phyloP scores from a whole-genome alignment of 2,329 filamentous ascomycete species.

The Calonectria crousiana region DNA sequence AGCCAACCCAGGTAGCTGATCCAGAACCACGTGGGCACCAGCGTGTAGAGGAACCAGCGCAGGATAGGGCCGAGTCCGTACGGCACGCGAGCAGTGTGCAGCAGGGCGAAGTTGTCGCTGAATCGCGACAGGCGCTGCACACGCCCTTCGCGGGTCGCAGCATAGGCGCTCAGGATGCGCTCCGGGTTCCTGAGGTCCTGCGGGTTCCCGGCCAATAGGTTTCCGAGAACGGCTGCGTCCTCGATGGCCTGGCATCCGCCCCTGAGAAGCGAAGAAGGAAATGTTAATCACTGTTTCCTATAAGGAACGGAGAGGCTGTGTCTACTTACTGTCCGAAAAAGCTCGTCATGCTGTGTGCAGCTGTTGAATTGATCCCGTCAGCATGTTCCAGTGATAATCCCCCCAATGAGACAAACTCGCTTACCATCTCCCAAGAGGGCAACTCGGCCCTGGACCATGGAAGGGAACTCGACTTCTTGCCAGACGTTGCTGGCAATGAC shows the following conservation, averaged over 20 bases:
- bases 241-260: constrained; percentile 24
- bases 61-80: constrained; percentile 18
- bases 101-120: constrained; percentile 22
- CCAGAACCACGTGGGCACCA: constrained; percentile 26
- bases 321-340: constrained; percentile 27
- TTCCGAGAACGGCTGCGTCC: constrained; percentile 22
- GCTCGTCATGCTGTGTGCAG: constrained; percentile 25
- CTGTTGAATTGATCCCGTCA: constrained; percentile 7
- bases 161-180: constrained; percentile 17
- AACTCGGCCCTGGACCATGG: constrained; percentile 23
- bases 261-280: neutral
- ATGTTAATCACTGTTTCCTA: neutral
- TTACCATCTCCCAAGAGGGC: constrained; percentile 23
- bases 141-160: constrained; percentile 6
- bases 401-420: neutral
- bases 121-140: constrained; percentile 20
- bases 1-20: constrained; percentile 22
- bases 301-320: neutral
- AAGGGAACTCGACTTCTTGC: constrained; percentile 23
- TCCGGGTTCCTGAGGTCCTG: constrained; percentile 10
- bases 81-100: constrained; percentile 21
- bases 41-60: constrained; percentile 23
- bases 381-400: neutral
- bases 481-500: constrained; percentile 27
- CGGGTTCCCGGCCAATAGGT: constrained; percentile 16